Percentiles rank a stretch among this genome's conserved stretches.
These are phyloP conservation scores for Acrodontium crateriforme DNA, from an alignment of 2,329 filamentous ascomycete genomes.

Conservation along the genomic window DNA sequence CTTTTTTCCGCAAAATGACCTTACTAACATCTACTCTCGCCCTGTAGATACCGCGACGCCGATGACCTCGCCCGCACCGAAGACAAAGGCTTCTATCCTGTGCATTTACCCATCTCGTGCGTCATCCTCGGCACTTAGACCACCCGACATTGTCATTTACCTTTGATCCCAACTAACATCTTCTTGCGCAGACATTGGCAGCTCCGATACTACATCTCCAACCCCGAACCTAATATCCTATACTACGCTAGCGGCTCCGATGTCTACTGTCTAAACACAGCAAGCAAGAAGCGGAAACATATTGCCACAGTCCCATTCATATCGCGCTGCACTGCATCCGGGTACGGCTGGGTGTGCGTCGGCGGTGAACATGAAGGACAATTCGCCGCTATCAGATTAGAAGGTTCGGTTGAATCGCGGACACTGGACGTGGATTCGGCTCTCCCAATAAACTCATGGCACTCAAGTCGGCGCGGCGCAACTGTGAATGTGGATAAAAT, in stretches of 20 bases:
- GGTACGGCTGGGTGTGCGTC: slow-evolving; percentile 77
- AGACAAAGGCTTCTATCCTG: slow-evolving; percentile 32
- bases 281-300: slow-evolving; percentile 60
- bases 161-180: too few species aligned
- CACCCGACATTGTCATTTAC: too few species aligned
- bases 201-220: slow-evolving; percentile 78
- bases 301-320: slow-evolving; percentile 53
- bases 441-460: slow-evolving; percentile 32
- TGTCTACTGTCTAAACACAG: slow-evolving; percentile 43
- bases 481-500: slow-evolving; percentile 44
- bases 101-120: slow-evolving; percentile 36
- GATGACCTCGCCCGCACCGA: slow-evolving; percentile 30
- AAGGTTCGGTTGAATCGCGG: slow-evolving; percentile 20
- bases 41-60: slow-evolving; percentile 30
- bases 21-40: background rate
- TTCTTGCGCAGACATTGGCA: slow-evolving; percentile 65
- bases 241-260: slow-evolving; percentile 73
- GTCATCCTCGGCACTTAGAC: too few species aligned
- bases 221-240: slow-evolving; percentile 59
- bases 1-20: too few species aligned
- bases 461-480: slow-evolving; percentile 30
- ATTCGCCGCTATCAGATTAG: slow-evolving; percentile 64
- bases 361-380: slow-evolving; percentile 74
- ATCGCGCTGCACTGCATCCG: slow-evolving; percentile 76
- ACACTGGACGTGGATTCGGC: slow-evolving; percentile 42